Conservation (phyloP, 495 filamentous ascomycete genomes). For the Neurospora sp. region DNA sequence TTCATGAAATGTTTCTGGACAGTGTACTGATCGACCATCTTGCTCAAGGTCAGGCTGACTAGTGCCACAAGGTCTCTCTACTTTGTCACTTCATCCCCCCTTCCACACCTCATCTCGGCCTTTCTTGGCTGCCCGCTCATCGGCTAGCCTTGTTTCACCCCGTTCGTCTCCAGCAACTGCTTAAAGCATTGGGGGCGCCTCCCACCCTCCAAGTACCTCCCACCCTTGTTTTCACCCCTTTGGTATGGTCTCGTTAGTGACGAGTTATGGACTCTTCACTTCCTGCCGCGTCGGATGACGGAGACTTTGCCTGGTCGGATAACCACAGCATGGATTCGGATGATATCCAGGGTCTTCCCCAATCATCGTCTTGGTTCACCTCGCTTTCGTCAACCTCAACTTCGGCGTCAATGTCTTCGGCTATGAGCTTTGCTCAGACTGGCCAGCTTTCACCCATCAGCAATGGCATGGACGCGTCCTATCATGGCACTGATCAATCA, state of each 20-base stretch:
- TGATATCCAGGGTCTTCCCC: slow-evolving; percentile 25
- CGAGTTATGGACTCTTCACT: slow-evolving; percentile 34
- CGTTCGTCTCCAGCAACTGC: neutral
- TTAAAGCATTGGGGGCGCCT: slow-evolving; percentile 8
- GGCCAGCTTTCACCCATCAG: slow-evolving; percentile 42
- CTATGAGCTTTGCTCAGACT: slow-evolving; percentile 22
- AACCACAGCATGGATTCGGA: slow-evolving; percentile 34
- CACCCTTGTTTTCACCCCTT: slow-evolving; percentile 4
- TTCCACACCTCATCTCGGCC: neutral
- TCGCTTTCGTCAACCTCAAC: slow-evolving; percentile 16
- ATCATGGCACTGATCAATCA: slow-evolving; percentile 14
- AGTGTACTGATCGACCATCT: neutral
- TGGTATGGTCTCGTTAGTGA: slow-evolving; percentile 32
- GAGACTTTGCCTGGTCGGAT: slow-evolving; percentile 32
- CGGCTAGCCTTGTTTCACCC: neutral
- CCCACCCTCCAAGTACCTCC: slow-evolving; percentile 2
- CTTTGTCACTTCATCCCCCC: neutral
- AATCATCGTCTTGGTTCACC: slow-evolving; percentile 28
- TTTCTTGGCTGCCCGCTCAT: slow-evolving; percentile 1
- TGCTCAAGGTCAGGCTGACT: neutral
- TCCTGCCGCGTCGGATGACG: slow-evolving; percentile 30
- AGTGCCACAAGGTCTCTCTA: slow-evolving; percentile 5
- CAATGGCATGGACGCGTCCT: slow-evolving; percentile 32
- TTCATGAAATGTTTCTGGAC: neutral
- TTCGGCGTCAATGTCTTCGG: slow-evolving; percentile 12